Conservation (phyloP, 1,139 yeast genomes). For the Lodderomyces parapsilosis region DNA sequence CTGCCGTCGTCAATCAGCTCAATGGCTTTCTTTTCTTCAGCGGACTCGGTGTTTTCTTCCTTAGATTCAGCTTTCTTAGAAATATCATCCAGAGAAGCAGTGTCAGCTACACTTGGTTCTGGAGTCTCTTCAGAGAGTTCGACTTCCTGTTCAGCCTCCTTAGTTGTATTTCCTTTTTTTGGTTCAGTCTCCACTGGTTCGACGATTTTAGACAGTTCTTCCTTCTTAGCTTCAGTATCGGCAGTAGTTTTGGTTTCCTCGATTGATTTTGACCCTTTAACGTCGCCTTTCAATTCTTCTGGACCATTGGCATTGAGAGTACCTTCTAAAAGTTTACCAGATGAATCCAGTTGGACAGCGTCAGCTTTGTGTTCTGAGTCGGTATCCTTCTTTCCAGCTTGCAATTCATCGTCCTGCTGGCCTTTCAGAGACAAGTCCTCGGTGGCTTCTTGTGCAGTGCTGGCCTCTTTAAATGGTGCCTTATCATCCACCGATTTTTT, state of each 20-base stretch:
- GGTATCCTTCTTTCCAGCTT: background rate
- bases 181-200: background rate
- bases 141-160: conserved; percentile 5
- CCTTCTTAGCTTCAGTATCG: background rate
- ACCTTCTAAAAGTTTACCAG: background rate
- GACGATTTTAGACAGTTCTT: conserved; percentile 1
- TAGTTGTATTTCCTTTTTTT: background rate
- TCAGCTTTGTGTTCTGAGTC: background rate
- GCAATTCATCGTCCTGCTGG: conserved; percentile 4
- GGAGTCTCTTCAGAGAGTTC: conserved; percentile 10
- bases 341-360: background rate
- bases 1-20: conserved; percentile 9
- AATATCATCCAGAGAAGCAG: conserved; percentile 2
- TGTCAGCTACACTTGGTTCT: conserved; percentile 13
- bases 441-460: background rate
- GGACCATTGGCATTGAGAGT: conserved; percentile 6
- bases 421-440: conserved; percentile 1
- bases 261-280: conserved; percentile 9
- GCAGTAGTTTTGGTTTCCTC: background rate
- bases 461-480: conserved; percentile 6
- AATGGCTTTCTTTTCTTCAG: background rate
- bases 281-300: conserved; percentile 3
- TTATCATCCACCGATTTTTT: background rate
- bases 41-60: background rate
- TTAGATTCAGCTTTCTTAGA: background rate